Percentiles rank a stretch among this genome's conserved stretches.
These are phyloP conservation scores for Millerozyma miso DNA, from an alignment of 805 yeast species.

Conservation along the genomic window DNA sequence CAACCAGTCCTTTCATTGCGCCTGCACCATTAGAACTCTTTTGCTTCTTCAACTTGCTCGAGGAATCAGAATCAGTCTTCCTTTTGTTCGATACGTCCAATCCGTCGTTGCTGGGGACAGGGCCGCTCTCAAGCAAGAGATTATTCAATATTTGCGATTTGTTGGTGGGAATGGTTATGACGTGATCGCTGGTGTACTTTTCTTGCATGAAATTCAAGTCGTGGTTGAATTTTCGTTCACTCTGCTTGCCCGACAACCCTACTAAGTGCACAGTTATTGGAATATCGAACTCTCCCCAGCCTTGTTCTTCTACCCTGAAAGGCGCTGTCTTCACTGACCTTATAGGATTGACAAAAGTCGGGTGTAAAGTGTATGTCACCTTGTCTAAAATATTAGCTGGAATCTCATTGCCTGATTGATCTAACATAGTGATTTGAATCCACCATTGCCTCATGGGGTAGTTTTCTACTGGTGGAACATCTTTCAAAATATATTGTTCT, in stretches of 20 bases:
- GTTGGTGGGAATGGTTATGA: constrained; percentile 67
- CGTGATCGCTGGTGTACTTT: constrained; percentile 73
- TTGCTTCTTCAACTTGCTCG: constrained; percentile 46
- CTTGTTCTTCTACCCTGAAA: constrained; percentile 83
- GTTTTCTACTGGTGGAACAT: constrained; percentile 79
- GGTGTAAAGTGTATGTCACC: constrained; percentile 91
- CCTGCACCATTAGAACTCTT: constrained; percentile 36
- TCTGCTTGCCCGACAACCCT: constrained; percentile 66
- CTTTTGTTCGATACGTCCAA: constrained; percentile 25
- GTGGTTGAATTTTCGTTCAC: constrained; percentile 82
- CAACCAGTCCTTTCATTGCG: constrained; percentile 71
- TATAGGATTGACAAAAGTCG: constrained; percentile 88
- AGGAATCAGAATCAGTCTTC: constrained; percentile 21
- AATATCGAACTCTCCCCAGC: constrained; percentile 98
- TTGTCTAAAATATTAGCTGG: constrained; percentile 88
- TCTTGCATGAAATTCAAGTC: constrained; percentile 84
- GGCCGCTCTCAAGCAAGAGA: constrained; percentile 75
- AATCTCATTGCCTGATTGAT: constrained; percentile 73
- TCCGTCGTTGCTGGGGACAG: constrained; percentile 50
- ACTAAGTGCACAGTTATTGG: constrained; percentile 70
- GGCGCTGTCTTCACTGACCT: constrained; percentile 80
- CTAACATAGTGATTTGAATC: constrained; percentile 68
- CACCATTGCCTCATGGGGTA: constrained; percentile 96
- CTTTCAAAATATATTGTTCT: constrained; percentile 75
- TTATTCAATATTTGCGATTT: constrained; percentile 66